These are phyloP conservation scores for Aspergillus niger DNA, from an alignment of 2,329 filamentous ascomycete genomes.

Conservation along the genomic window DNA sequence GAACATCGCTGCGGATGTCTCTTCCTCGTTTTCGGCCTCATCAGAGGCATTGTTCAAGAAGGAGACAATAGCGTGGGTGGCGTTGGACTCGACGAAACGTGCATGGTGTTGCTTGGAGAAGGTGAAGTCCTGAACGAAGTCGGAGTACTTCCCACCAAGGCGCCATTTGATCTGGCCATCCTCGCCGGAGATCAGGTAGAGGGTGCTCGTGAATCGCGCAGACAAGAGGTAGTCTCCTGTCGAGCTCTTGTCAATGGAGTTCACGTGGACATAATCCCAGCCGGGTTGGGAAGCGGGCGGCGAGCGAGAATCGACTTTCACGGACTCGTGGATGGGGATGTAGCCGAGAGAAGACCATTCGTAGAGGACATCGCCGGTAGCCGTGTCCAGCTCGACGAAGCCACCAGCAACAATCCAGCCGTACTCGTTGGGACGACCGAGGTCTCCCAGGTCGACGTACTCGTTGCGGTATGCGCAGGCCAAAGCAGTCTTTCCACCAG, in stretches of 20 bases:
- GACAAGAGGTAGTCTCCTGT: conserved; percentile 46
- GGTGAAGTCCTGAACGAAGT: conserved; percentile 37
- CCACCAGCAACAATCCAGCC: conserved; percentile 38
- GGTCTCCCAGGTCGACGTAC: conserved; percentile 29
- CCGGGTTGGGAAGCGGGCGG: conserved; percentile 21
- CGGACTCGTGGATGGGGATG: conserved; percentile 37
- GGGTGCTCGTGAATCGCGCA: conserved; percentile 39
- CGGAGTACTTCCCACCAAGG: conserved; percentile 37
- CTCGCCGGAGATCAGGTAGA: conserved; percentile 43
- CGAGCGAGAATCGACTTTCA: conserved; percentile 19
- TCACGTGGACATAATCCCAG: conserved; percentile 44
- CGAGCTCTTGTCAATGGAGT: conserved; percentile 44
- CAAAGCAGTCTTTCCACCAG: conserved; percentile 39
- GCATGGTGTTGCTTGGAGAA: conserved; percentile 45
- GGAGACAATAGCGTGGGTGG: conserved; percentile 33
- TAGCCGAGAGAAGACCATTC: conserved; percentile 41
- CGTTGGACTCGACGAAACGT: conserved; percentile 34
- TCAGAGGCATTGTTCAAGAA: conserved; percentile 40
- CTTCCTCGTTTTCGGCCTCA: conserved; percentile 32
- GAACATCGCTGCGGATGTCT: conserved; percentile 33
- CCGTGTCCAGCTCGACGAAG: conserved; percentile 41
- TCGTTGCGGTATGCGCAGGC: conserved; percentile 29
- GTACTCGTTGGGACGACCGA: conserved; percentile 35
- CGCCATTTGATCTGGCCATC: conserved; percentile 44
- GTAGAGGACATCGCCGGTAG: conserved; percentile 37